Conservation (phyloP, 2,329 filamentous ascomycete genomes). For the Colletotrichum tropicicola region DNA sequence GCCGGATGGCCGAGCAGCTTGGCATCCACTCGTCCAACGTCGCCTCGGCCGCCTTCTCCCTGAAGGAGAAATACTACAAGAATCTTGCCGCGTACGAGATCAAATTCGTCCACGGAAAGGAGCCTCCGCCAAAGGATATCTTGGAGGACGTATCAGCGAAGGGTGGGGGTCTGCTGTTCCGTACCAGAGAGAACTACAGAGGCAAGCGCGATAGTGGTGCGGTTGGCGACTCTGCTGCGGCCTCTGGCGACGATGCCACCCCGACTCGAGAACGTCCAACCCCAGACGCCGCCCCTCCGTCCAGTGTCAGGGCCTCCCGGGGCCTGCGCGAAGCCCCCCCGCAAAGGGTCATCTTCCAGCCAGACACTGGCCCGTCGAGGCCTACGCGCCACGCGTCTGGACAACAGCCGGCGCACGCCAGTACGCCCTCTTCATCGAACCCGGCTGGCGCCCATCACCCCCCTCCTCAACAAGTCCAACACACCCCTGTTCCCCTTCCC, state of each 20-base stretch:
- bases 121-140: constrained; percentile 88
- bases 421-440: constrained; percentile 34
- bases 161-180: constrained; percentile 79
- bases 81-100: constrained; percentile 91
- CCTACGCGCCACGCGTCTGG: constrained; percentile 66
- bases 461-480: constrained; percentile 36
- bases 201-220: constrained; percentile 51
- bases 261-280: constrained; percentile 62
- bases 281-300: constrained; percentile 60
- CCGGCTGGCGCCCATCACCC: constrained; percentile 35
- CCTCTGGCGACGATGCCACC: constrained; percentile 49
- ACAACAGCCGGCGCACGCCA: constrained; percentile 32
- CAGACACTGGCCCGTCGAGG: constrained; percentile 74
- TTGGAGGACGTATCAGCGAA: constrained; percentile 89
- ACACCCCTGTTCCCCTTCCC: constrained; percentile 37
- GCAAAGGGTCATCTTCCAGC: constrained; percentile 85
- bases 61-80: constrained; percentile 91
- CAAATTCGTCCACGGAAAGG: constrained; percentile 77
- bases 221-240: constrained; percentile 24
- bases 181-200: constrained; percentile 81
- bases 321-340: constrained; percentile 84
- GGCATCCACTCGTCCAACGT: constrained; percentile 79
- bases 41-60: constrained; percentile 82
- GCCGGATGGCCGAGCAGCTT: constrained; percentile 79
- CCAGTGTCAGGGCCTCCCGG: constrained; percentile 63